Conservation (phyloP, 305 asterid genomes). For the Solanum hybrid region DNA sequence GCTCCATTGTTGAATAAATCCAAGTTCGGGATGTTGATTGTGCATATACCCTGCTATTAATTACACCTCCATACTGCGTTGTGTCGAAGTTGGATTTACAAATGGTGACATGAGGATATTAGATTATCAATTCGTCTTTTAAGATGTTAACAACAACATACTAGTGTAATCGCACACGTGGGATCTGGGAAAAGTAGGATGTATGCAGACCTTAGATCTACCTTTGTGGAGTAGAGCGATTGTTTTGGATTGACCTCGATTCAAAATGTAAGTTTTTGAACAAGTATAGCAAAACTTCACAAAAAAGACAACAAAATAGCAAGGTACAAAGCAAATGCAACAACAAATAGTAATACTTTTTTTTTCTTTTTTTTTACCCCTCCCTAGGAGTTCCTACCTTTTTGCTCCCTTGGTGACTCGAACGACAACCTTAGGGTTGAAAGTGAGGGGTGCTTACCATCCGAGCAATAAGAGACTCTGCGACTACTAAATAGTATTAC, state of each 20-base stretch:
- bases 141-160: not conserved
- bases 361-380: not conserved
- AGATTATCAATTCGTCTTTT: not conserved
- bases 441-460: not conserved
- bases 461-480: not conserved
- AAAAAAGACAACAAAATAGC: not conserved
- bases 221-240: not conserved
- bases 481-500: not conserved
- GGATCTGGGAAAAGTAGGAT: not conserved
- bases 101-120: not conserved
- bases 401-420: not conserved
- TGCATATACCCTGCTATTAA: not conserved
- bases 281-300: not conserved
- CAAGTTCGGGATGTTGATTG: not conserved
- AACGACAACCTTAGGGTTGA: not conserved
- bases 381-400: not conserved
- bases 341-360: not conserved
- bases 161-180: not conserved
- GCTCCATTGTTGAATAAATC: not conserved
- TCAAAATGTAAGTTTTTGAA: not conserved
- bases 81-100: not conserved
- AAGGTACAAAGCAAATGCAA: not conserved
- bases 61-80: not conserved
- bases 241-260: not conserved
- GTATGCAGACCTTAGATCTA: not conserved